phyloP scores from a whole-genome alignment of 768 basidiomycete species.

The Lactarius akahatsu region DNA sequence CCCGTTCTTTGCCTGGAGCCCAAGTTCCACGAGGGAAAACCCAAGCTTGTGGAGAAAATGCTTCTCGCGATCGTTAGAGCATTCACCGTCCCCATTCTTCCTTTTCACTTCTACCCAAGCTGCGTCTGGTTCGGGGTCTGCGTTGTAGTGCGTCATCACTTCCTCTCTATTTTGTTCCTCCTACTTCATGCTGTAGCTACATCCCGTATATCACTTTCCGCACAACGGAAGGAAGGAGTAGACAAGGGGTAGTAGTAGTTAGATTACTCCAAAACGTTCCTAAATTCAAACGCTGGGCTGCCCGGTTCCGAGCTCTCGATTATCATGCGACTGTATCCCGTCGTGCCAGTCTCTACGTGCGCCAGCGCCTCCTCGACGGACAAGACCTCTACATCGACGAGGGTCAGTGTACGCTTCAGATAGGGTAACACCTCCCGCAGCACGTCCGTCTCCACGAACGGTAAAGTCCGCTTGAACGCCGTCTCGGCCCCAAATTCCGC shows the following conservation, averaged over 20 bases:
- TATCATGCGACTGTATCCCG: slow-evolving; percentile 63
- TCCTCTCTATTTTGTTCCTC: too few relatives aligned
- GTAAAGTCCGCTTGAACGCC: slow-evolving; percentile 79
- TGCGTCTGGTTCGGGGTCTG: too few relatives aligned
- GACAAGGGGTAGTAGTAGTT: background rate
- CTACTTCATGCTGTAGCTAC: too few relatives aligned
- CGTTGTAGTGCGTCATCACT: too few relatives aligned
- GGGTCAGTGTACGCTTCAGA: slow-evolving; percentile 69
- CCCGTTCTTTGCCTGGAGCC: too few relatives aligned
- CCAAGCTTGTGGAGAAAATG: too few relatives aligned
- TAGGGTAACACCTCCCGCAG: slow-evolving; percentile 73
- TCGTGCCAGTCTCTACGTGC: slow-evolving; percentile 42
- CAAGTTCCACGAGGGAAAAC: too few relatives aligned
- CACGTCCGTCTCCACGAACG: slow-evolving; percentile 79
- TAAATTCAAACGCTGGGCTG: slow-evolving; percentile 81
- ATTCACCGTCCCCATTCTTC: too few relatives aligned
- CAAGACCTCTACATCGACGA: slow-evolving; percentile 69
- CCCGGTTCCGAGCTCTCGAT: slow-evolving; percentile 90
- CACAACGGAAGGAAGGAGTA: background rate
- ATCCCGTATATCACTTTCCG: background rate
- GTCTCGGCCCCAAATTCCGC: slow-evolving; percentile 67
- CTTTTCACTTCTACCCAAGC: too few relatives aligned
- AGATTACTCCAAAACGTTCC: slow-evolving; percentile 49
- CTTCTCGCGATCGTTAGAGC: too few relatives aligned
- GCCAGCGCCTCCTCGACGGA: slow-evolving; percentile 66